Evolutionary conservation across 169 alveolate genomes (phyloP), one percentile per base, ranked within the genome.

Genomic region (Plasmodium knowlesi): DNA sequence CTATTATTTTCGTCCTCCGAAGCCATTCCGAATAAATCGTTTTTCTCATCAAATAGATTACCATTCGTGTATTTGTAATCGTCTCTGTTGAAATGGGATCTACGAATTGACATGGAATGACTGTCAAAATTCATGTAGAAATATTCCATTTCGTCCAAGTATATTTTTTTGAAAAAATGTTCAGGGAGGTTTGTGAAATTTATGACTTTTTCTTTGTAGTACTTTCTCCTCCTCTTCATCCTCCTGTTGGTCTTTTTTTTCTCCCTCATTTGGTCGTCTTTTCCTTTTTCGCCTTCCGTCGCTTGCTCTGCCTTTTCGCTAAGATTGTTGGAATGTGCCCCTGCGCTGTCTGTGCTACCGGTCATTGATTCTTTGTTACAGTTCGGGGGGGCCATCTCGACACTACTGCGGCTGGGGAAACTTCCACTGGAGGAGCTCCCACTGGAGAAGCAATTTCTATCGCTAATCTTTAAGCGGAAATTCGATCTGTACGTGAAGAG

Each of bases 181-280:
- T 86, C 93, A 34, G 93, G 86, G 57, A 86, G 76, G 80, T 76
- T 80, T 86, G 93, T 86, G 37, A 86, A 86, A 57, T 86, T 74
- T 54, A 86, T 86, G 6, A 74, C 67, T 54, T 46, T 86, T 53
- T 86, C 80, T 32, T 76, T 86, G 71, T 76, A 86, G 70, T 86
- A 86, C 78, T n/a, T 70, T 74, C 80, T 86, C 28, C 54, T 78
- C 50, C 61, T 85, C 37, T 50, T 50, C 39, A 32, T 32, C 25
- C 1, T 50, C 22, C 22, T 50, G 61, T 50, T 50, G 1, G 61
- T 50, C 61, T 14, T 85, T 74, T 53, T 74, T 74, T 30, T 50
- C 30, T 41, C 41, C 50, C 71, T 67, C 28, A 28, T 54, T 32
- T 46, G 34, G 22, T 85, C 54, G 4, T 86, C 28, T 14, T 22